Evolutionary conservation across 352 stramenopile species (phyloP), one percentile per base, ranked within the genome.

Genomic region (Pythium plurisporium): DNA sequence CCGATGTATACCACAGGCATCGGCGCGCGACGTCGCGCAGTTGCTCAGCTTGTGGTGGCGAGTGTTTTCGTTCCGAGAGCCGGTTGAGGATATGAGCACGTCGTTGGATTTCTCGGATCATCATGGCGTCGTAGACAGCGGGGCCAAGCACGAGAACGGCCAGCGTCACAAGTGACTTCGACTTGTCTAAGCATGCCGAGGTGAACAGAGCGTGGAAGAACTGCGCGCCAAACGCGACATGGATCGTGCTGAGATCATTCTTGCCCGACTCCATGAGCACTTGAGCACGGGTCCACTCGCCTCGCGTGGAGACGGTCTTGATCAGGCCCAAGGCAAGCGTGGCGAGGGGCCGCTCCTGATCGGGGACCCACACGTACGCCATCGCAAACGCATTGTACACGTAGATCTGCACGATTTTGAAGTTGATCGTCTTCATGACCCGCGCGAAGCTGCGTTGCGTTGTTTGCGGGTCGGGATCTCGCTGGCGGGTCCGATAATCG

Each of bases 171-270:
- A 23, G 2, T 27, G 55, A 56, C 20, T 25, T 50, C 33, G 55
- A 50, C 29, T 42, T 50, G 17, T 64, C 38, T 0, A 64, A 11
- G 23, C 30, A 53, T 17, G 31, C 48, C 0, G 56, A 15, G 9
- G 30, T 44, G n/a, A 64, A 64, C 29, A 64, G 23, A 19, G 36
- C 34, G 55, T 62, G 55, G 55, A 62, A 56, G n/a, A 50, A 50
- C 2, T 40, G 55, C 19, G 36, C 29, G 36, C 45, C 30, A 14
- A 45, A 56, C 20, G 45, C 45, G 2, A 62, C 45, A 6, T 56
- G 55, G 20, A 12, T 23, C 26, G 36, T 23, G 14, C 34, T 45
- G 2, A 49, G 6, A 27, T 62, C 55, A 23, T 45, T 26, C 3
- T 4, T 4, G n/a, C 27, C 31, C 2, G 27, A 7, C 12, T 1